These are phyloP conservation scores for Tripidium arundinaceum DNA, from an alignment of 202 grass and related monocot genomes.

Conservation along the genomic window DNA sequence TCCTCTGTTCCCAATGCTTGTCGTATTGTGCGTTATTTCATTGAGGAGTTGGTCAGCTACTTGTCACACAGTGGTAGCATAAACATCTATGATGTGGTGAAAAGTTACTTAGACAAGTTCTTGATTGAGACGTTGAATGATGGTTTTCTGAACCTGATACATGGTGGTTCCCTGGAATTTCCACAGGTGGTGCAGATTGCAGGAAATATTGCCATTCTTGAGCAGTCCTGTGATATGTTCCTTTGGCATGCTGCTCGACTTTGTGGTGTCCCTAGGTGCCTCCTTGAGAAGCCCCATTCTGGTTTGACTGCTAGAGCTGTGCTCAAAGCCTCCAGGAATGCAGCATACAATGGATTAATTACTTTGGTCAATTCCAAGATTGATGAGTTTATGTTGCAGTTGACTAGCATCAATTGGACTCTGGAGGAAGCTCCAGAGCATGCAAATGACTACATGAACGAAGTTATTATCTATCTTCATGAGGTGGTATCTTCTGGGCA, in stretches of 20 bases:
- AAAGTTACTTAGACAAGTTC: constrained; percentile 71
- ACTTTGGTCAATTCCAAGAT: constrained; percentile 65
- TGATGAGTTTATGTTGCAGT: constrained; percentile 59
- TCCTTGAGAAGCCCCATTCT: constrained; percentile 66
- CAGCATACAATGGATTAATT: constrained; percentile 57
- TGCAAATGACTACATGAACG: constrained; percentile 85
- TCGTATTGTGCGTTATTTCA: constrained; percentile 59
- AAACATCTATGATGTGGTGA: constrained; percentile 61
- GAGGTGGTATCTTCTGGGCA: constrained; percentile 46
- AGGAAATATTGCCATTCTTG: constrained; percentile 65
- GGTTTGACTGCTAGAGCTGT: constrained; percentile 71
- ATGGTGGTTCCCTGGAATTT: constrained; percentile 44
- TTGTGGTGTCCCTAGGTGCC: constrained; percentile 47
- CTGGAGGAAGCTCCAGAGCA: constrained; percentile 69
- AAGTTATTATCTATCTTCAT: constrained; percentile 66
- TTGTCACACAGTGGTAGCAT: constrained; percentile 49
- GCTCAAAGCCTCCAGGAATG: constrained; percentile 65
- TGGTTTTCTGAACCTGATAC: constrained; percentile 58
- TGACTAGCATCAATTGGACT: constrained; percentile 69
- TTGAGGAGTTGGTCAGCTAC: constrained; percentile 67
- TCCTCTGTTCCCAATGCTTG: constrained; percentile 58
- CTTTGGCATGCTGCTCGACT: constrained; percentile 59
- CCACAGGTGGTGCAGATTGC: constrained; percentile 63
- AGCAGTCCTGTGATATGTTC: constrained; percentile 69
- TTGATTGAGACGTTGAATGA: constrained; percentile 76